Evolutionary conservation across 768 basidiomycete species (phyloP).

Genomic region (Brasilioporus rufonigricans): DNA sequence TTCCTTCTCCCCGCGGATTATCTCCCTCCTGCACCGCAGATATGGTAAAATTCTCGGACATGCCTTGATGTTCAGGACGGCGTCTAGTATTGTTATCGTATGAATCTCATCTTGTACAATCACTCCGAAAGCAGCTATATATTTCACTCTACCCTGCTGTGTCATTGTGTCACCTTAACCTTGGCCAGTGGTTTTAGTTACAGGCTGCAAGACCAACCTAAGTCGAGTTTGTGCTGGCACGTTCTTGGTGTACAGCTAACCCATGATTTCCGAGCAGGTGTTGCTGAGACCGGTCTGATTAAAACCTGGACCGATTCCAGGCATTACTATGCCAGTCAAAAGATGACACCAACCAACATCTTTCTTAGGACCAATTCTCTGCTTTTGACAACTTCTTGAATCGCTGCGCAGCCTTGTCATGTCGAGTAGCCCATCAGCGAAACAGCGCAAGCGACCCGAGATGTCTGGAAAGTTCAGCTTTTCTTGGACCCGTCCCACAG

Average conservation of each 20-base stretch:
- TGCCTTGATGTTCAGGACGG: conserved; percentile 1
- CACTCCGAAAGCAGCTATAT: conserved; percentile 16
- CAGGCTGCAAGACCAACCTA: conserved; percentile 4
- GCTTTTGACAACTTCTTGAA: neutral
- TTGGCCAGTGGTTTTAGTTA: neutral
- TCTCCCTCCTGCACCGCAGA: conserved; percentile 67
- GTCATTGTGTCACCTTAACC: conserved; percentile 3
- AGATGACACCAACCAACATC: neutral
- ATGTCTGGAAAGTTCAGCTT: neutral
- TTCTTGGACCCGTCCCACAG: neutral
- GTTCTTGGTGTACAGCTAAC: neutral
- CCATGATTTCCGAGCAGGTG: conserved; percentile 1
- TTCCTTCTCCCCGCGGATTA: conserved; percentile 78
- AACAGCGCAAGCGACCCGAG: conserved; percentile 5
- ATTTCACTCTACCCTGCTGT: conserved; percentile 11
- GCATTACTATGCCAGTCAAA: neutral
- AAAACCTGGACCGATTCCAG: conserved; percentile 4
- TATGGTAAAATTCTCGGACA: conserved; percentile 51
- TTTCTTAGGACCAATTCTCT: neutral
- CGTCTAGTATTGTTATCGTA: conserved; percentile 21
- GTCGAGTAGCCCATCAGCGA: conserved; percentile 7
- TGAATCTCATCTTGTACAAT: conserved; percentile 24
- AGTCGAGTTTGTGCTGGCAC: conserved; percentile 1
- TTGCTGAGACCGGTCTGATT: conserved; percentile 13
- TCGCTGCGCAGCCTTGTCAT: conserved; percentile 3